phyloP scores from a whole-genome alignment of 73 alveolate genomes.

The Tetrahymena thermophila region DNA sequence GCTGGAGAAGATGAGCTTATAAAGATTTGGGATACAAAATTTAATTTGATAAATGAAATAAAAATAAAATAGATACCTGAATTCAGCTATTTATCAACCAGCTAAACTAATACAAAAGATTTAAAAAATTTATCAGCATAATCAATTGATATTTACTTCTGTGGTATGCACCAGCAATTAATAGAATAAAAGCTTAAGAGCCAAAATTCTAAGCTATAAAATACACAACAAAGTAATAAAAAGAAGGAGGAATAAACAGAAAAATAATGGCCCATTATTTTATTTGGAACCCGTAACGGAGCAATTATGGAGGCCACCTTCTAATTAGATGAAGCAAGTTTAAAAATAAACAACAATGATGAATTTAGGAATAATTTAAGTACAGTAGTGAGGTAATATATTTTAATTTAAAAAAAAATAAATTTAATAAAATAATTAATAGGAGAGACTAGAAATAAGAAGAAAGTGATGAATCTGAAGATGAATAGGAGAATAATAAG shows the following conservation, averaged over 20 bases:
- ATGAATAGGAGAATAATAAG: conserved; percentile 6
- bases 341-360: neutral
- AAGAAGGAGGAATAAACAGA: neutral
- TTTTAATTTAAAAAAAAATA: neutral
- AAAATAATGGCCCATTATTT: conserved; percentile 35
- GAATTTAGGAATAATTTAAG: neutral
- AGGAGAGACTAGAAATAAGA: conserved; percentile 15
- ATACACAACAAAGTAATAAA: conserved; percentile 10
- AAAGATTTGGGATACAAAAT: conserved; percentile 84
- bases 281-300: conserved; percentile 41
- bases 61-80: conserved; percentile 33
- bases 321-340: conserved; percentile 20
- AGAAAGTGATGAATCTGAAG: conserved; percentile 15
- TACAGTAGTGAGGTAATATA: neutral
- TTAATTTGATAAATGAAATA: conserved; percentile 39
- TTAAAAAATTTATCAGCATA: conserved; percentile 25
- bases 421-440: neutral
- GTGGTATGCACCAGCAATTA: conserved; percentile 6
- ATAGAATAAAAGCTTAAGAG: neutral
- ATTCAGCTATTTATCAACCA: neutral
- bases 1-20: conserved; percentile 93
- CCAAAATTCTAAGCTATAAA: neutral
- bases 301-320: conserved; percentile 34
- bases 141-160: conserved; percentile 35
- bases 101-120: neutral